A percentile compares a stretch with the other conserved stretches of the same genome.
phyloP scores from a whole-genome alignment of 805 yeast genomes.

The Candida railenensis region DNA sequence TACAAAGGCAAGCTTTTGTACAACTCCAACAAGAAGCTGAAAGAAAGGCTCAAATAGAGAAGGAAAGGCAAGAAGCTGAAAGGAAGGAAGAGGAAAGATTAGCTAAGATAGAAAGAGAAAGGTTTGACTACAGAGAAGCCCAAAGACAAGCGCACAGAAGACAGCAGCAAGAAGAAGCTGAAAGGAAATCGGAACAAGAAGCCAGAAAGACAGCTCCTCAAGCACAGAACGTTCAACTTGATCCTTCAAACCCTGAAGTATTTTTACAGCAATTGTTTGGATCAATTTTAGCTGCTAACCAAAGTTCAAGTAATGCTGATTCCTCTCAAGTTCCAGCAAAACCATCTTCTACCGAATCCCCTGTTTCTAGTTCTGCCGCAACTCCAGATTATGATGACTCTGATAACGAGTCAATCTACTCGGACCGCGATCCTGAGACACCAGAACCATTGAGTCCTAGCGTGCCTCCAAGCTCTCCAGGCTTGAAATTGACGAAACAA shows the following conservation, averaged over 20 bases:
- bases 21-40: conserved; percentile 4
- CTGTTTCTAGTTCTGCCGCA: conserved; percentile 6
- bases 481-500: conserved; percentile 18
- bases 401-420: conserved; percentile 17
- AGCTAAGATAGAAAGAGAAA: conserved; percentile 9
- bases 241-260: conserved; percentile 12
- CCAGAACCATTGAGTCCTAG: conserved; percentile 4
- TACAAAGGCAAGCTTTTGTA: not conserved
- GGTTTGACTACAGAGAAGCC: conserved; percentile 6
- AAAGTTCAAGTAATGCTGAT: not conserved
- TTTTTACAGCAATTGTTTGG: conserved; percentile 22
- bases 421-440: conserved; percentile 13
- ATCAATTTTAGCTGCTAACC: conserved; percentile 5
- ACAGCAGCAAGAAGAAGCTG: conserved; percentile 9
- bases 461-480: not conserved
- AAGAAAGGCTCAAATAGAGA: conserved; percentile 2
- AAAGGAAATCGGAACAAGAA: not conserved
- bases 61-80: conserved; percentile 4
- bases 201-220: not conserved
- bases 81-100: conserved; percentile 4
- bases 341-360: conserved; percentile 3
- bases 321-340: not conserved
- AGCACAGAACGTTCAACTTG: not conserved
- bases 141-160: conserved; percentile 9
- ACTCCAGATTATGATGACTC: conserved; percentile 7